Percentiles rank a stretch among this genome's conserved stretches.
These are phyloP conservation scores for Pyracantha coccinea DNA, from an alignment of 331 rosid species.

Conservation along the genomic window DNA sequence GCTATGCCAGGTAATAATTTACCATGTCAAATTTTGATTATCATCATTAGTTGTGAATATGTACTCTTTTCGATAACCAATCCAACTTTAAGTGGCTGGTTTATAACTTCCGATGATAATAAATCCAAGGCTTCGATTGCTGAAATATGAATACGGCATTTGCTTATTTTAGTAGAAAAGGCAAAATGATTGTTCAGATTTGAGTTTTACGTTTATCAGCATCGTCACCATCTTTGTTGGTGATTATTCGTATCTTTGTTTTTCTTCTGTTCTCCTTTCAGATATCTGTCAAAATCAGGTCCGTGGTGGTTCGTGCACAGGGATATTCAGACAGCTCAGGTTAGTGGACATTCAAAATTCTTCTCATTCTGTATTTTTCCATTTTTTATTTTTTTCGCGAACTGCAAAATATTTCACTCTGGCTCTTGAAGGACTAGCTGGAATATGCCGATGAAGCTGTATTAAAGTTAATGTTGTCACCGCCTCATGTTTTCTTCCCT, in stretches of 20 bases:
- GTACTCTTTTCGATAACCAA: neutral
- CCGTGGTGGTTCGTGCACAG: slow-evolving; percentile 93
- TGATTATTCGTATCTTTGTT: neutral
- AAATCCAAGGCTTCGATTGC: neutral
- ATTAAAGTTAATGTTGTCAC: neutral
- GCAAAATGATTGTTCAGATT: neutral
- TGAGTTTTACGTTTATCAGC: neutral
- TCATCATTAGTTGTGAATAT: neutral
- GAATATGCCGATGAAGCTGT: neutral
- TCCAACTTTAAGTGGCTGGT: neutral
- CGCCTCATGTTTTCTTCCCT: neutral
- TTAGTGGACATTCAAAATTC: slow-evolving; percentile 19
- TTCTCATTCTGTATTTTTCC: neutral
- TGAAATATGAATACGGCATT: neutral
- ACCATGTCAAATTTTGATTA: neutral
- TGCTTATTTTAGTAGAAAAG: neutral
- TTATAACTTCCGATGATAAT: neutral
- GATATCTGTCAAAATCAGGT: slow-evolving; percentile 71
- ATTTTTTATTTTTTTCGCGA: neutral
- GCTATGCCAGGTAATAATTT: slow-evolving; percentile 52
- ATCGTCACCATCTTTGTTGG: neutral
- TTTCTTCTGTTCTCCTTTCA: slow-evolving; percentile 28
- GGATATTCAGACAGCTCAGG: slow-evolving; percentile 42
- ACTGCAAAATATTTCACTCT: neutral
- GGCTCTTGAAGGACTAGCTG: neutral